Base-by-base conservation (phyloP, 768 basidiomycete species). In the Phaeolepiota aurea region DNA sequence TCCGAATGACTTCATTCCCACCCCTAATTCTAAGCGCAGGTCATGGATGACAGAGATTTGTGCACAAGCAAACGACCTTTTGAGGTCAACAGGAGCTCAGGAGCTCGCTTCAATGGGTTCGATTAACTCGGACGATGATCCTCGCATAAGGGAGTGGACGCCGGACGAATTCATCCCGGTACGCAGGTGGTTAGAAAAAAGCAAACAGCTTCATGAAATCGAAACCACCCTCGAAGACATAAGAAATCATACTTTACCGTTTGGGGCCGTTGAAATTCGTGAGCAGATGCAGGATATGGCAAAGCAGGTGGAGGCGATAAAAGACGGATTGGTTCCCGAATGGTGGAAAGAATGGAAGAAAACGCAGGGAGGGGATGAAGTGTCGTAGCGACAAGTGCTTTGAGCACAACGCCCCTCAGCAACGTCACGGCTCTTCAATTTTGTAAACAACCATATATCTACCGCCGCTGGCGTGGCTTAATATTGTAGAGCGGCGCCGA, bases 91-190 rank as follows among this genome's bases (percentile, higher is more conserved):
- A 28, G 25, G 25, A 16, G n/a, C 55, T n/a, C 31, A 48, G 14
- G 38, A 48, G 20, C 46, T 59, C 2, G 49, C 55, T 9, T 35
- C 48, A 9, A 35, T 49, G 15, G 48, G 45, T 40, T 30, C 22
- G 11, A n/a, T 13, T 28, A 43, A 15, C 10, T 40, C 46, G 2
- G 55, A 58, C 34, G 42, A 48, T 15, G 55, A 58, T 22, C 47
- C 44, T 4, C 47, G 55, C n/a, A 54, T 58, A 34, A 47, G 57
- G 16, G 38, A 44, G 12, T 15, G 15, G 7, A 35, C 15, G 15
- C 33, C 12, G 15, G 7, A 35, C 7, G 33, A 35, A 16, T 7
- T 35, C 18, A 19, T 5, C 9, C 18, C 12, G 7, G 15, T 35
- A 9, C 33, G 12, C 33, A 35, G 7, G 12, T 35, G 33, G n/a